A percentile compares a stretch with the other conserved stretches of the same genome.
phyloP scores from a whole-genome alignment of 2,329 filamentous ascomycete genomes.

The Talaromyces piceae region DNA sequence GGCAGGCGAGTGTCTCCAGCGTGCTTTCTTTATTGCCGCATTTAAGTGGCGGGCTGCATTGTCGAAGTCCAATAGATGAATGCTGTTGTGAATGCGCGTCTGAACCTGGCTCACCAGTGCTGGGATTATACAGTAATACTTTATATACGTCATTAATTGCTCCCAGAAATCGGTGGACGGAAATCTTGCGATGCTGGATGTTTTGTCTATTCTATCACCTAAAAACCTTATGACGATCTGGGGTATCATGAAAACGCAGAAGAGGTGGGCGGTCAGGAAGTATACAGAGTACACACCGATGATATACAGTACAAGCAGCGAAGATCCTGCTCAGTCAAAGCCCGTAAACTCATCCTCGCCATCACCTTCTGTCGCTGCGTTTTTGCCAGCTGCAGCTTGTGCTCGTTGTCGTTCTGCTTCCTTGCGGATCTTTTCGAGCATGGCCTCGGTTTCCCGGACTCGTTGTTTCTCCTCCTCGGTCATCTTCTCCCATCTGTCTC shows the following conservation, averaged over 20 bases:
- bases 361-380: constrained; percentile 20
- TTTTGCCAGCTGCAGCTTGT: not conserved
- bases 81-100: not conserved
- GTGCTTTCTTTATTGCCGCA: no score
- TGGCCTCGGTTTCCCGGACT: constrained; percentile 54
- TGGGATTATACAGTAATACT: no score
- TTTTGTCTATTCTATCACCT: not conserved
- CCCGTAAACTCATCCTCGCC: constrained; percentile 48
- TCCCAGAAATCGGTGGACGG: no score
- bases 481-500: constrained; percentile 56
- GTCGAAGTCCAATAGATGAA: no score
- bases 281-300: no score
- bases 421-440: constrained; percentile 58
- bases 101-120: no score
- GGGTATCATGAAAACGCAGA: not conserved
- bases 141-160: no score
- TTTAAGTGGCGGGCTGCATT: no score
- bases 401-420: constrained; percentile 40
- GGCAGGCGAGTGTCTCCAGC: no score
- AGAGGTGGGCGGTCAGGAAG: not conserved
- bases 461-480: constrained; percentile 62
- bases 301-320: no score
- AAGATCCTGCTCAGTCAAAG: constrained; percentile 5
- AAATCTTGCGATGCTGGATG: no score
- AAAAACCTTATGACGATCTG: not conserved